These are phyloP conservation scores for Tolypocladium album DNA, from an alignment of 2,329 filamentous ascomycete genomes.

Conservation along the genomic window DNA sequence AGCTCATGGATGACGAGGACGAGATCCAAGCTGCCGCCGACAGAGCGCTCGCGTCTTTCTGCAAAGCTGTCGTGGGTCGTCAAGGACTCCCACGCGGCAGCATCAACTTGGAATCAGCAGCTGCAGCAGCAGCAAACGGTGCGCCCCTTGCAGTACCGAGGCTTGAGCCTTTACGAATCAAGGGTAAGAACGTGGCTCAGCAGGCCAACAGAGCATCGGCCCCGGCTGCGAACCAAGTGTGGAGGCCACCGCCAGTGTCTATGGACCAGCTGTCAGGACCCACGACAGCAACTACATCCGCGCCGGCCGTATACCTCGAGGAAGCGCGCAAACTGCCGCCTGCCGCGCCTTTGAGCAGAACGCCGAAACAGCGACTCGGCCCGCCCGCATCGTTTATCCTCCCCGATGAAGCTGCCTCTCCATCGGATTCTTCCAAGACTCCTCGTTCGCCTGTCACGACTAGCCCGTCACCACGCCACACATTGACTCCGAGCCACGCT, in stretches of 20 bases:
- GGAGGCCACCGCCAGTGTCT: neutral
- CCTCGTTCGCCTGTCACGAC: neutral
- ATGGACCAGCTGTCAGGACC: neutral
- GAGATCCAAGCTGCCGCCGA: constrained; percentile 9
- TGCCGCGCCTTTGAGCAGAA: constrained; percentile 4
- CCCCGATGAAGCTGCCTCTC: neutral
- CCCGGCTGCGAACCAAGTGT: neutral
- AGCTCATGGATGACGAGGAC: constrained; percentile 4
- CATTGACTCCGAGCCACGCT: constrained; percentile 2
- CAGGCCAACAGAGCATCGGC: neutral
- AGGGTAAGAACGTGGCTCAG: constrained; percentile 5
- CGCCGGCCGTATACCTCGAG: constrained; percentile 10
- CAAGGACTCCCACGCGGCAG: constrained; percentile 3
- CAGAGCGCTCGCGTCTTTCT: constrained; percentile 8
- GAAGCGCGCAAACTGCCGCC: constrained; percentile 8
- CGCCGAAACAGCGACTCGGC: constrained; percentile 6
- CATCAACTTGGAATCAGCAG: constrained; percentile 6
- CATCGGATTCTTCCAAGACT: neutral
- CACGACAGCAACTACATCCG: neutral
- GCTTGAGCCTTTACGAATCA: constrained; percentile 25
- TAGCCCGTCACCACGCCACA: constrained; percentile 4
- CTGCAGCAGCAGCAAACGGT: constrained; percentile 1
- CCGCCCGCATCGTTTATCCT: constrained; percentile 10
- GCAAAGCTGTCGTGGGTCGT: constrained; percentile 8
- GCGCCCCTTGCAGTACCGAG: constrained; percentile 25